Evolutionary conservation across 2,329 filamentous ascomycete species (phyloP), one percentile per base, ranked within the genome.

Genomic region (Paecilomyces formosus): DNA sequence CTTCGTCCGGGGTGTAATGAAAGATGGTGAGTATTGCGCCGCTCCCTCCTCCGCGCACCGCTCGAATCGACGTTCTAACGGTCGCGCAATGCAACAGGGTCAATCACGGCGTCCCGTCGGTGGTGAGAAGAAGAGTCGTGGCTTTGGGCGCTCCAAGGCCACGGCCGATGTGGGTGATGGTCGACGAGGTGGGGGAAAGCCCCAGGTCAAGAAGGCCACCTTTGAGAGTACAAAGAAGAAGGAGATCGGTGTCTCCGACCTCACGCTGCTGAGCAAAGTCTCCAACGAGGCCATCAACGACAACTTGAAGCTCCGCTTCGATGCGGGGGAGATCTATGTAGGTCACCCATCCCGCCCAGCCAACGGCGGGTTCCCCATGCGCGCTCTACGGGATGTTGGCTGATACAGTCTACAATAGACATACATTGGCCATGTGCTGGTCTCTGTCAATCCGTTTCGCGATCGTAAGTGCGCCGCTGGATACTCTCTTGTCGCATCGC

Each of bases 211-310:
- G 78, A 97, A 97, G 80, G 94, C 94, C 63, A 90, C 90, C 61
- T 99, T 95, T 78, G 94, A 99, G 75, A 90, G 87, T 61, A 90
- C 88, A 65, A 97, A 97, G 84, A 99, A 97, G 87, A 97, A 96
- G 84, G 92, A 99, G 77, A 94, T 99, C 67, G 94, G 94, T 65
- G 94, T 99, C 57, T 97, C 94, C 57, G 94, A 99, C 81, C 83
- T 99, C 73, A 99, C 94, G 3, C 82, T 99, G 69, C 88, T 99
- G 72, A 97, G 92, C 82, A 97, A 97, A 77, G 95, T 99, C 64
- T 96, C 92, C 65, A 97, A 99, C 76, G 94, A 99, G 76, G 92
- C 93, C 61, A 99, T 99, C 81, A 99, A 99, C 79, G 94, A 97
- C 59, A 99, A 99, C 75, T 75, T 99, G 75, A 96, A 97, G 82